A percentile compares a stretch with the other conserved stretches of the same genome.
Conservation (phyloP, 495 filamentous ascomycete genomes). For the Aspergillus leporis region DNA sequence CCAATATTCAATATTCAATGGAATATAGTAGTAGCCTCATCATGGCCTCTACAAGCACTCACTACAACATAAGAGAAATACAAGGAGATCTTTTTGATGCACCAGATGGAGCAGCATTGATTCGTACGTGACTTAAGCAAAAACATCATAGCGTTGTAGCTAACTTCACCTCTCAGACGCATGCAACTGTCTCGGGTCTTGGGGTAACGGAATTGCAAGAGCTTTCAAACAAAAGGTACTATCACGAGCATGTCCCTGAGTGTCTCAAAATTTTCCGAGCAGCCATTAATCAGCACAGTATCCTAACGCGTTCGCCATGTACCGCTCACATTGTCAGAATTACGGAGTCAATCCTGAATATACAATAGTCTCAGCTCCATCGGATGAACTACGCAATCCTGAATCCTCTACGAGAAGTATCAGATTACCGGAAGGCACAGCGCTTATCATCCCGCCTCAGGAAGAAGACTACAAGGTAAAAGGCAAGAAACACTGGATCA, state of each 20-base stretch:
- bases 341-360: constrained; percentile 1
- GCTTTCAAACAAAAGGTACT: constrained; percentile 36
- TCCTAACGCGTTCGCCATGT: constrained; percentile 38
- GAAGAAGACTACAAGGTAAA: constrained; percentile 19
- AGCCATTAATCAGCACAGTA: constrained; percentile 30
- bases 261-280: neutral
- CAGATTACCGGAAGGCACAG: constrained; percentile 35
- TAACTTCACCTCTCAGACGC: constrained; percentile 33
- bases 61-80: constrained; percentile 27
- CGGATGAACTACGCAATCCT: neutral
- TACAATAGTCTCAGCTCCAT: constrained; percentile 14
- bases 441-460: constrained; percentile 48
- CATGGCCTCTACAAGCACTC: neutral
- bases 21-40: neutral
- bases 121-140: constrained; percentile 32
- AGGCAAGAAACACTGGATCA: constrained; percentile 43
- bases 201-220: constrained; percentile 46
- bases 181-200: constrained; percentile 45
- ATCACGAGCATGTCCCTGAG: neutral
- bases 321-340: constrained; percentile 35
- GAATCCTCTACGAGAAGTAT: constrained; percentile 7
- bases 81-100: constrained; percentile 46
- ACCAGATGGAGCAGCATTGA: constrained; percentile 42
- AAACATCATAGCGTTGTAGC: neutral
- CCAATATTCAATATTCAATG: too few relatives aligned